A percentile compares a stretch with the other conserved stretches of the same genome.
Conservation (phyloP, 345 rosid genomes). For the Lepidium africanum region DNA sequence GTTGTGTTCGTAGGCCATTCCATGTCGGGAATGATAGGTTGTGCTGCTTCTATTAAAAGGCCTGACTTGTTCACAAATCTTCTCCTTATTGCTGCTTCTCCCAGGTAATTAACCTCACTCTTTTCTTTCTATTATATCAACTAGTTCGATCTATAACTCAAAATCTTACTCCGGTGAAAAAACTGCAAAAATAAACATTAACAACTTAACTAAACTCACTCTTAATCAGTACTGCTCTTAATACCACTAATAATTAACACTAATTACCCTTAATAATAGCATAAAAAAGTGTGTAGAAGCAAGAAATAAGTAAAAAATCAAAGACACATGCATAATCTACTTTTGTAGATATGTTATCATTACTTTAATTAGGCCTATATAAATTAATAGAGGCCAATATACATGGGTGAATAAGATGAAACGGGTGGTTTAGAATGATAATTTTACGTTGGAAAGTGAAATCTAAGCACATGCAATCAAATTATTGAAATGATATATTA, state of each 20-base stretch:
- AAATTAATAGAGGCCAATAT: background rate
- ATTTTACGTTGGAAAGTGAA: background rate
- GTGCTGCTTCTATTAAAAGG: slow-evolving; percentile 69
- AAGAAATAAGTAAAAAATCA: background rate
- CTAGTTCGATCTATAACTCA: too few relatives aligned
- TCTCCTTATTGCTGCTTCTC: slow-evolving; percentile 60
- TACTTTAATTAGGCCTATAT: background rate
- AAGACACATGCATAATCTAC: background rate
- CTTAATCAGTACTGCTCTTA: background rate
- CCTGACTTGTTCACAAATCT: slow-evolving; percentile 58
- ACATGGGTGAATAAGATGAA: background rate
- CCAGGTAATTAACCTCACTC: slow-evolving; percentile 34
- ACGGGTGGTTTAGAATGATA: background rate
- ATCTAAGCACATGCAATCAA: background rate
- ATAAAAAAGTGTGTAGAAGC: background rate
- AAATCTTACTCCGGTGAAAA: too few relatives aligned
- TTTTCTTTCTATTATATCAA: too few relatives aligned
- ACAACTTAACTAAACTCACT: too few relatives aligned
- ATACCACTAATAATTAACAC: background rate
- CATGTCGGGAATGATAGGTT: slow-evolving; percentile 79
- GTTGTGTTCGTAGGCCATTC: slow-evolving; percentile 67
- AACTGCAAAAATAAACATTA: too few relatives aligned
- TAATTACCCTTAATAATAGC: background rate
- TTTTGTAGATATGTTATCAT: background rate
- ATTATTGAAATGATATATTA: background rate